These are phyloP conservation scores for Blastosporella zonata DNA, from an alignment of 1,284 basidiomycete species.

Conservation along the genomic window DNA sequence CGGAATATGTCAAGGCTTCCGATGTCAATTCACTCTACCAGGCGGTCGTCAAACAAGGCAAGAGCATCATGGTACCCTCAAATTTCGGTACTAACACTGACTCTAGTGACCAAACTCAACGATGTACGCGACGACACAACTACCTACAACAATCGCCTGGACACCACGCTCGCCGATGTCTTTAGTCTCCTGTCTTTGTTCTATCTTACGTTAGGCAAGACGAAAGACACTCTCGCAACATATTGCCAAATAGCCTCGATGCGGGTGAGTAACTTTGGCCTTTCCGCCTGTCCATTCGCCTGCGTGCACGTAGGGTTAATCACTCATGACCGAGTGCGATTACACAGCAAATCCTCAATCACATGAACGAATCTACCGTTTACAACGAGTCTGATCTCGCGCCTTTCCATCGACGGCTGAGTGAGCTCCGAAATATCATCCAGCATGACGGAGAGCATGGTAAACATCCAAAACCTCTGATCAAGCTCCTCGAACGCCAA, in stretches of 20 bases:
- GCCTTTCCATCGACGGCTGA: slow-evolving; percentile 80
- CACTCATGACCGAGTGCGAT: slow-evolving; percentile 22
- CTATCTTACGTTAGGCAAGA: slow-evolving; percentile 93
- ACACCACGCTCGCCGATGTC: slow-evolving; percentile 90
- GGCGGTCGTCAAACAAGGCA: slow-evolving; percentile 92
- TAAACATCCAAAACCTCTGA: slow-evolving; percentile 85
- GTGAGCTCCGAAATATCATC: slow-evolving; percentile 80
- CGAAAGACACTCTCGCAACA: slow-evolving; percentile 86
- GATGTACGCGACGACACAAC: slow-evolving; percentile 81
- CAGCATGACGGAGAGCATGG: slow-evolving; percentile 78
- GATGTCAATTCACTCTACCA: slow-evolving; percentile 96
- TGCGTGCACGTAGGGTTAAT: background rate
- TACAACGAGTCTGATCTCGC: slow-evolving; percentile 89
- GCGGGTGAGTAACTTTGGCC: slow-evolving; percentile 59
- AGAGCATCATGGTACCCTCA: background rate
- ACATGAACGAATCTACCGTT: slow-evolving; percentile 91
- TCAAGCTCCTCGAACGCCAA: slow-evolving; percentile 87
- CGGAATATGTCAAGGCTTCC: slow-evolving; percentile 85
- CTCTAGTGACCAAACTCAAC: slow-evolving; percentile 86
- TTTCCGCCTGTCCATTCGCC: background rate
- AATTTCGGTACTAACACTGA: background rate
- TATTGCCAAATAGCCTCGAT: slow-evolving; percentile 95
- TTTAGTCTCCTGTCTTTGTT: slow-evolving; percentile 90
- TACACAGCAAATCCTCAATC: slow-evolving; percentile 83
- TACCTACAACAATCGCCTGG: slow-evolving; percentile 83